These are phyloP conservation scores for Endocarpon pusillum DNA, from an alignment of 495 filamentous ascomycete species.

Conservation along the genomic window DNA sequence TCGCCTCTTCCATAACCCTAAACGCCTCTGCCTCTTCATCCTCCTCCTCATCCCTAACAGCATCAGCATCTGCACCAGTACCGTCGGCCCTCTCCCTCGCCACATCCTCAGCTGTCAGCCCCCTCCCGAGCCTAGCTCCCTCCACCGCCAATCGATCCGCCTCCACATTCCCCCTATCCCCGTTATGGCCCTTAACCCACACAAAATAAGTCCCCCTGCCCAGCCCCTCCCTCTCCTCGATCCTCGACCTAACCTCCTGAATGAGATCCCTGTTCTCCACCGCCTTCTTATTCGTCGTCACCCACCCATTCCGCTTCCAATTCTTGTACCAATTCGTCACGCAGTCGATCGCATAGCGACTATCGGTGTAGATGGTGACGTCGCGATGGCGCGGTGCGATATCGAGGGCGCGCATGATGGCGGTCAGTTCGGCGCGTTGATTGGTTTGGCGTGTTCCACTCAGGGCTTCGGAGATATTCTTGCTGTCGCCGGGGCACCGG, in stretches of 20 bases:
- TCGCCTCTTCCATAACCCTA: too few relatives aligned
- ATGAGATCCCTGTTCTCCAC: slow-evolving; percentile 82
- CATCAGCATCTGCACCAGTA: not conserved
- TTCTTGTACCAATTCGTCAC: slow-evolving; percentile 67
- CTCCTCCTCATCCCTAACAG: slow-evolving; percentile 6
- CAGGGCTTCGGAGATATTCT: slow-evolving; percentile 76
- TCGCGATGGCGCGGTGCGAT: slow-evolving; percentile 45
- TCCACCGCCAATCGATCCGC: slow-evolving; percentile 67
- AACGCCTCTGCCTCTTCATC: too few relatives aligned
- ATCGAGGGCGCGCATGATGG: slow-evolving; percentile 69
- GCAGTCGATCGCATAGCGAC: slow-evolving; percentile 76
- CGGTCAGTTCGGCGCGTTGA: slow-evolving; percentile 84
- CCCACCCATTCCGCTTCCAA: slow-evolving; percentile 72
- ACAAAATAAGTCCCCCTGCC: slow-evolving; percentile 51
- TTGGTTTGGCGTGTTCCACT: slow-evolving; percentile 68
- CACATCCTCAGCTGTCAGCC: slow-evolving; percentile 20
- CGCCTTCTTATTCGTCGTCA: slow-evolving; percentile 42
- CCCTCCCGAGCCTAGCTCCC: too few relatives aligned
- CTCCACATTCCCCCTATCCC: slow-evolving; percentile 52
- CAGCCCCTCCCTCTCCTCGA: slow-evolving; percentile 48
- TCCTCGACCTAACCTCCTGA: slow-evolving; percentile 47
- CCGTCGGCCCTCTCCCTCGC: slow-evolving; percentile 16
- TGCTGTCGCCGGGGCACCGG: slow-evolving; percentile 51
- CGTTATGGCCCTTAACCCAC: slow-evolving; percentile 75
- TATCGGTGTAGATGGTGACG: slow-evolving; percentile 64